A percentile compares a stretch with the other conserved stretches of the same genome.
These are phyloP conservation scores for Leucocoprinus sp. DNA, from an alignment of 768 basidiomycete species.

Conservation along the genomic window DNA sequence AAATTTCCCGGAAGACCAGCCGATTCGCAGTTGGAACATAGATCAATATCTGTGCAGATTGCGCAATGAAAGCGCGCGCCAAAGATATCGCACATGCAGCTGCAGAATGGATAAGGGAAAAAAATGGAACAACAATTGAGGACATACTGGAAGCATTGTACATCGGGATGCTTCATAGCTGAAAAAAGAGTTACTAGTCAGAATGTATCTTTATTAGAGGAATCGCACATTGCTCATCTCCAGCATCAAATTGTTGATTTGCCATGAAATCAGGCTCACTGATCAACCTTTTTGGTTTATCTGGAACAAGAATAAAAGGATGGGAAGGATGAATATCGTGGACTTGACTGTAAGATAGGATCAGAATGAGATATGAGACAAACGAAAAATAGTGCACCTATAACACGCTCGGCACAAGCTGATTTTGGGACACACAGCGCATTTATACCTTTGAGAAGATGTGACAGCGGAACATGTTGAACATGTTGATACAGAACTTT, in stretches of 20 bases:
- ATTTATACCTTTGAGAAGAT: constrained; percentile 68
- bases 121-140: constrained; percentile 2
- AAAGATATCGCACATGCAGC: constrained; percentile 83
- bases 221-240: constrained; percentile 55
- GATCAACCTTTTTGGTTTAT: constrained; percentile 35
- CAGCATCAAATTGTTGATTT: constrained; percentile 27
- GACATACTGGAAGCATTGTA: constrained; percentile 81
- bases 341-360: constrained; percentile 51
- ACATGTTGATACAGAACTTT: constrained; percentile 54
- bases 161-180: constrained; percentile 75
- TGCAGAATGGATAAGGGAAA: constrained; percentile 19
- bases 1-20: constrained; percentile 80
- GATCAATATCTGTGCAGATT: constrained; percentile 77
- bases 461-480: constrained; percentile 72
- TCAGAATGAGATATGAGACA: neutral
- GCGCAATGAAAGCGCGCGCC: constrained; percentile 93
- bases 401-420: constrained; percentile 80
- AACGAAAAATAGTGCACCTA: constrained; percentile 35
- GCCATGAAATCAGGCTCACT: constrained; percentile 32
- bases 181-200: neutral
- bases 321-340: constrained; percentile 89
- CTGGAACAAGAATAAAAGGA: constrained; percentile 76
- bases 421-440: constrained; percentile 71
- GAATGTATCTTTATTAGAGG: constrained; percentile 2
- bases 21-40: constrained; percentile 82